Evolutionary conservation across 2,329 filamentous ascomycete genomes (phyloP).

Genomic region (Colletotrichum lentis): DNA sequence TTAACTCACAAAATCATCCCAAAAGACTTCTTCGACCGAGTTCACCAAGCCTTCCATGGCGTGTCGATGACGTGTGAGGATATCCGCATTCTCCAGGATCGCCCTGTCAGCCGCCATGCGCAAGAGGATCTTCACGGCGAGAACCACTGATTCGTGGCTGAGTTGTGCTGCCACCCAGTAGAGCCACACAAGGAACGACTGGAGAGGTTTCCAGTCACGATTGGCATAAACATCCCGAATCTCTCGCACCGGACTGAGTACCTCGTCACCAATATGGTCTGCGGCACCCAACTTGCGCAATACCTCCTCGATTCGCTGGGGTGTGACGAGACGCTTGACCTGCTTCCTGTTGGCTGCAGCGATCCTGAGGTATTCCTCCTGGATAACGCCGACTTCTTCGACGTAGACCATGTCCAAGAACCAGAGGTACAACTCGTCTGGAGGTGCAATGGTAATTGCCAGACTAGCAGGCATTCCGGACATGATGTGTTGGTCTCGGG

Average conservation of each 20-base stretch:
- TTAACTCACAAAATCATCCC: conserved; percentile 55
- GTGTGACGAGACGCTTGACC: conserved; percentile 55
- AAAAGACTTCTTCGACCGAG: conserved; percentile 50
- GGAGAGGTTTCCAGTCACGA: conserved; percentile 58
- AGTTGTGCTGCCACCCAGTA: conserved; percentile 50
- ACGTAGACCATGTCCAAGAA: conserved; percentile 66
- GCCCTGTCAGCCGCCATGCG: conserved; percentile 64
- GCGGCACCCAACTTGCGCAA: conserved; percentile 68
- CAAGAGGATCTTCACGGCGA: conserved; percentile 58
- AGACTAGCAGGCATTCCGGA: conserved; percentile 69
- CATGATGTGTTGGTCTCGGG: conserved; percentile 66
- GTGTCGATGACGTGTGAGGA: conserved; percentile 52
- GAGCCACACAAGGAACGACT: conserved; percentile 55
- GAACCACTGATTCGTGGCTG: conserved; percentile 46
- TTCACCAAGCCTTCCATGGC: conserved; percentile 55
- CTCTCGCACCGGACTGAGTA: conserved; percentile 42
- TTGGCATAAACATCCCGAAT: conserved; percentile 44
- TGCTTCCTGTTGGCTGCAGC: conserved; percentile 56
- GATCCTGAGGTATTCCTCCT: conserved; percentile 68
- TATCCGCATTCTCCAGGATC: conserved; percentile 46
- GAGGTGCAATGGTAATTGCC: conserved; percentile 51
- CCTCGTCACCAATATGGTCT: conserved; percentile 51
- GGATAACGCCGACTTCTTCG: conserved; percentile 64
- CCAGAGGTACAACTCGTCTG: conserved; percentile 74
- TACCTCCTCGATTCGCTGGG: conserved; percentile 57